A percentile compares a stretch with the other conserved stretches of the same genome.
These are phyloP conservation scores for Beauveria scarabaeidicola DNA, from an alignment of 2,329 filamentous ascomycete genomes.

Conservation along the genomic window DNA sequence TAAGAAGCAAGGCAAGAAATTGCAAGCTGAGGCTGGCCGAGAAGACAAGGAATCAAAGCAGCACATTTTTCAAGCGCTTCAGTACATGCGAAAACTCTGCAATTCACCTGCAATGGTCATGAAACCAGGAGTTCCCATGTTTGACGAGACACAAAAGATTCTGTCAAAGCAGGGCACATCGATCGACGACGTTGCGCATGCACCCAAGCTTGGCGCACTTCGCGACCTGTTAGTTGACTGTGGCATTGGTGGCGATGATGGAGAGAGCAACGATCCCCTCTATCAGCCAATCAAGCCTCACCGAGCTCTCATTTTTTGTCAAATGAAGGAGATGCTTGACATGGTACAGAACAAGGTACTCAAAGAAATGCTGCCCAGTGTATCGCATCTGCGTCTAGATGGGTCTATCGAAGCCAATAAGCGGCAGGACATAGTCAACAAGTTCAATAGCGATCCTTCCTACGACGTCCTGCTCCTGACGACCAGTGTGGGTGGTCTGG, in stretches of 20 bases:
- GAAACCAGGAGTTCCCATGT: slow-evolving; percentile 86
- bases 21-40: slow-evolving; percentile 73
- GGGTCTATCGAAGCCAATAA: slow-evolving; percentile 87
- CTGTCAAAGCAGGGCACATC: slow-evolving; percentile 71
- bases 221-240: slow-evolving; percentile 96
- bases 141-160: slow-evolving; percentile 76
- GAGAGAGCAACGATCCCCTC: slow-evolving; percentile 49
- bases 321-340: slow-evolving; percentile 99
- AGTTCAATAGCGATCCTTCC: slow-evolving; percentile 94
- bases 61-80: slow-evolving; percentile 97
- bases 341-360: slow-evolving; percentile 95
- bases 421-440: slow-evolving; percentile 96
- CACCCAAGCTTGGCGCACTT: slow-evolving; percentile 84
- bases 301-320: slow-evolving; percentile 92
- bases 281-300: slow-evolving; percentile 89
- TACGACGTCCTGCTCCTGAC: slow-evolving; percentile 92
- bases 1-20: slow-evolving; percentile 82
- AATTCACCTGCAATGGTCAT: slow-evolving; percentile 95
- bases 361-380: slow-evolving; percentile 80
- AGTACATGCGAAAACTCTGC: slow-evolving; percentile 99
- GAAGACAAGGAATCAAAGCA: slow-evolving; percentile 91
- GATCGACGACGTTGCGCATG: slow-evolving; percentile 77
- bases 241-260: slow-evolving; percentile 75
- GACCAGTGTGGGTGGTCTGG: slow-evolving; percentile 88
- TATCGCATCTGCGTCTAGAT: slow-evolving; percentile 90